Base-by-base conservation (phyloP, 2,329 filamentous ascomycete genomes). In the Coniochaeta sp. region DNA sequence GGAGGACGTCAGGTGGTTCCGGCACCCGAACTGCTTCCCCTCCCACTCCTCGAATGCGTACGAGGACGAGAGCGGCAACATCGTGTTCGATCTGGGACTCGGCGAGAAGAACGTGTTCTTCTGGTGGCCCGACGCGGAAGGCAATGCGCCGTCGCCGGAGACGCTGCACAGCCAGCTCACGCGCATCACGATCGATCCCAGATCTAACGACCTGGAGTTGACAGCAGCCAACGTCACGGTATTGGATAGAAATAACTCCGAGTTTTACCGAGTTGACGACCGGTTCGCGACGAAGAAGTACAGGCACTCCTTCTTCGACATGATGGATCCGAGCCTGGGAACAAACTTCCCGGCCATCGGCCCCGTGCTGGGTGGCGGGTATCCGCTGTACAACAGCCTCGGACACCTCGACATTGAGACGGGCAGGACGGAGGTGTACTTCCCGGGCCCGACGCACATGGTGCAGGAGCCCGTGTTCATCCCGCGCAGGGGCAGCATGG, bases 401-500 rank as follows among this genome's bases (percentile, higher is more conserved):
- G 71, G 63, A n/a, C 67, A 73, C 50, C 57, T 72, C 1, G 67
- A 74, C 44, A 60, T 66, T 8, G 34, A 58, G 7, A 71, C 70
- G 1, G 68, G 67, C 0, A 38, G 62, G 12, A 61, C 66, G 9
- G 62, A 70, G 40, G 63, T 68, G 8, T 77, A 75, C 57, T 73
- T 67, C 31, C 69, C 73, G 0, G 73, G 73, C 0, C 59, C 24
- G 0, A 70, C 61, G 34, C 71, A 70, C 34, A 69, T 74, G 4
- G 73, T 77, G 31, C 76, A 79, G 64, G 77, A 79, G 59, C 77
- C 76, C 0, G 70, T 76, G 0, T 79, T 79, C 36, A 71, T 79
- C 8, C 76, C 77, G 0, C 66, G 72, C 14, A 61, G 65, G 0
- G 66, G 67, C 1, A 68, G 69, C 26, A 71, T 66, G 0, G 62